These are phyloP conservation scores for Penicillium palitans DNA, from an alignment of 2,329 filamentous ascomycete species.

Conservation along the genomic window DNA sequence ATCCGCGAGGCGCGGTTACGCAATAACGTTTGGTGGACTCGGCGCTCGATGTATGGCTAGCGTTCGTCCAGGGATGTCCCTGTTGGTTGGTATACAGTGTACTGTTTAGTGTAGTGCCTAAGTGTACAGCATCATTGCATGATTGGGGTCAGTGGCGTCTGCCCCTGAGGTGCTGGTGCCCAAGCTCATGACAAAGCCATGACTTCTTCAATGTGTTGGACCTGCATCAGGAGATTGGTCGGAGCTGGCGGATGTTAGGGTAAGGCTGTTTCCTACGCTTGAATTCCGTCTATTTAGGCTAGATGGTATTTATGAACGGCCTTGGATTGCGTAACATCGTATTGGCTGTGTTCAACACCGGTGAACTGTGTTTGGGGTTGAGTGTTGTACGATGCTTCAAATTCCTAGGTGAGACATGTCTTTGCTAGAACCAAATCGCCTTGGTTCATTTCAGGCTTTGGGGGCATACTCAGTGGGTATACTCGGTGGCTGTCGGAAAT, in stretches of 20 bases:
- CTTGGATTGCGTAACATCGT: background rate
- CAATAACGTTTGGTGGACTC: conserved; percentile 16
- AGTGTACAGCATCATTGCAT: background rate
- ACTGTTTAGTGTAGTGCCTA: background rate
- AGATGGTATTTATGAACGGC: background rate
- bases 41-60: background rate
- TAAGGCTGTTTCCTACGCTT: background rate
- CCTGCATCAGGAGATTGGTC: background rate
- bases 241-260: background rate
- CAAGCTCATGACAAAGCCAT: background rate
- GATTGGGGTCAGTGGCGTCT: background rate
- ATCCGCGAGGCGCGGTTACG: conserved; percentile 25
- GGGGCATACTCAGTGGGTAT: no score
- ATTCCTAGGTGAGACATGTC: conserved; percentile 1
- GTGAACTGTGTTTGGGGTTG: background rate
- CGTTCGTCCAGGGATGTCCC: background rate
- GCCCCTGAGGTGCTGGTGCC: background rate
- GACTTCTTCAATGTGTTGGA: background rate
- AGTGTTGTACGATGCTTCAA: conserved; percentile 1
- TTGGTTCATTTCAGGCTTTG: background rate
- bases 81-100: background rate
- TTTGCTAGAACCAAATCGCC: background rate
- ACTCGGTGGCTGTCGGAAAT: background rate
- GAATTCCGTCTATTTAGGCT: background rate
- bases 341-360: background rate